These are phyloP conservation scores for Podila clonocystis DNA, from an alignment of 192 early-diverging fungal species.

Conservation along the genomic window DNA sequence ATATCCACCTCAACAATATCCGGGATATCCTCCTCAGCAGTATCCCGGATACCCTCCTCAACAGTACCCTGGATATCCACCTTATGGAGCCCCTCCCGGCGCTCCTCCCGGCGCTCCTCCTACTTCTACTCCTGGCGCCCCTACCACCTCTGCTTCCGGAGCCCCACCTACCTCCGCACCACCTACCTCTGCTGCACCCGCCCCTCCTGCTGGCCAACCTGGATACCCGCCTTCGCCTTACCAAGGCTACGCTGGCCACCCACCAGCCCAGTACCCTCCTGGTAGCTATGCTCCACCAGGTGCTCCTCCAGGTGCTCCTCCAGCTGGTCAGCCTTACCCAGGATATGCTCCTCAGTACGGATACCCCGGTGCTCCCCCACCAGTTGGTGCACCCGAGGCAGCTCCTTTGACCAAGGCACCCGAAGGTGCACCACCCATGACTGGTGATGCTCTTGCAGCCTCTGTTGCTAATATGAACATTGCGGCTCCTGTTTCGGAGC, in stretches of 20 bases:
- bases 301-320: not conserved
- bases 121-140: not conserved
- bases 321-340: not conserved
- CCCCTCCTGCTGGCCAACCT: not conserved
- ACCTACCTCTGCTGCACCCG: not conserved
- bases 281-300: not conserved
- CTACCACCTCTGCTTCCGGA: not conserved
- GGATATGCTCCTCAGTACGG: not conserved
- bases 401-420: not conserved
- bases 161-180: not conserved
- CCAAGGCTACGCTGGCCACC: not conserved
- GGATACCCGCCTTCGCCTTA: not conserved
- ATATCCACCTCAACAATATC: not conserved
- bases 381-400: not conserved
- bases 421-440: not conserved
- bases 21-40: not conserved
- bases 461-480: constrained; percentile 4
- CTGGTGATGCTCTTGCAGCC: not conserved
- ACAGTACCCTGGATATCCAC: not conserved
- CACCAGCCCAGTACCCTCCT: not conserved
- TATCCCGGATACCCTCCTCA: constrained; percentile 2
- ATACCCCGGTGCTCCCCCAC: not conserved
- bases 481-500: not conserved
- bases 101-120: not conserved
- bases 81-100: not conserved